Conservation (phyloP, 257 asterid genomes). For the Fraxinus pennsylvanica region DNA sequence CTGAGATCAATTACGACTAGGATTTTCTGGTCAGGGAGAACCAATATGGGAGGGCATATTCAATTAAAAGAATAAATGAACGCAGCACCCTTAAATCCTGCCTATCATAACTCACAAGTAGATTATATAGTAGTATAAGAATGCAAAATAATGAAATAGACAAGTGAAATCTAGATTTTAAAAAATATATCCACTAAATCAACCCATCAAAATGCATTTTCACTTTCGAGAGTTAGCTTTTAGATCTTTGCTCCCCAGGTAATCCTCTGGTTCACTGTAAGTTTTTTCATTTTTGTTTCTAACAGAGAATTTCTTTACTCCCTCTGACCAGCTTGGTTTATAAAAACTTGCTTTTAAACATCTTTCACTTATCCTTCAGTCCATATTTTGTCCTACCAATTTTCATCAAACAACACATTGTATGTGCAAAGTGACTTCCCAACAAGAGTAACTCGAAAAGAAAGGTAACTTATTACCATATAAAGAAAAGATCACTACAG, state of each 20-base stretch:
- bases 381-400: not conserved
- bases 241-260: no score
- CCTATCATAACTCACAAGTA: not conserved
- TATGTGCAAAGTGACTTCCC: not conserved
- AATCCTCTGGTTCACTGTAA: not conserved
- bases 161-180: not conserved
- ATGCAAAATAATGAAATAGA: not conserved
- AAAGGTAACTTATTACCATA: not conserved
- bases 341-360: not conserved
- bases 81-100: not conserved
- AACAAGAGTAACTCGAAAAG: not conserved
- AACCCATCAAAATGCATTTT: no score
- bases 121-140: not conserved
- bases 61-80: no score
- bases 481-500: not conserved
- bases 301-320: not conserved
- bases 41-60: not conserved
- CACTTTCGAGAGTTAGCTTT: not conserved
- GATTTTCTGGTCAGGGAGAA: not conserved
- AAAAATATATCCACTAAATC: not conserved
- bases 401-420: not conserved
- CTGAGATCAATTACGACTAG: not conserved
- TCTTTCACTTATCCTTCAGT: not conserved
- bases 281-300: not conserved
- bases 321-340: not conserved